Evolutionary conservation across 192 early-diverging fungal genomes (phyloP).

Genomic region (Podila horticola): DNA sequence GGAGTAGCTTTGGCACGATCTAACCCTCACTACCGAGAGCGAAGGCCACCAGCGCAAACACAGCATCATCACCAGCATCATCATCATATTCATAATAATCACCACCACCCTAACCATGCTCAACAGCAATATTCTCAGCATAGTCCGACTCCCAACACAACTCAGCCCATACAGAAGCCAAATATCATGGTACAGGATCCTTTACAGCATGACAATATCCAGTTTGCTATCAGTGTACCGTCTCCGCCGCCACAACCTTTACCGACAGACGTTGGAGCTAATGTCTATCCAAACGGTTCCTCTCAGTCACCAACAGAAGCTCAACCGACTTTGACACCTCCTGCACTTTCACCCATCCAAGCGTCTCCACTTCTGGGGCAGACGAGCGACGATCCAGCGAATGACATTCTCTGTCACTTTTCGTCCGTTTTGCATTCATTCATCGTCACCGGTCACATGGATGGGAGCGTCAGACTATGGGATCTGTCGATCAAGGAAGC

Average conservation of each 20-base stretch:
- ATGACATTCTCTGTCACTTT: constrained; percentile 55
- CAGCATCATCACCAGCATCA: neutral
- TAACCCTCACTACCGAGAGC: constrained; percentile 38
- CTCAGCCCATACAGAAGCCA: neutral
- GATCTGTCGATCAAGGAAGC: constrained; percentile 29
- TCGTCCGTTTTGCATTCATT: constrained; percentile 40
- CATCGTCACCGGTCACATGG: constrained; percentile 57
- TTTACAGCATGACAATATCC: constrained; percentile 11
- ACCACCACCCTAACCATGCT: neutral
- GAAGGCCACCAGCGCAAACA: neutral
- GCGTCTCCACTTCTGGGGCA: neutral
- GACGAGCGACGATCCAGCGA: constrained; percentile 11
- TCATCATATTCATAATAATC: neutral
- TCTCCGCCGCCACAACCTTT: neutral
- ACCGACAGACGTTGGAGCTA: too few relatives aligned
- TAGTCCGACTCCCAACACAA: too few relatives aligned
- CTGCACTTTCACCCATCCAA: too few relatives aligned
- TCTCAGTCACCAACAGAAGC: neutral
- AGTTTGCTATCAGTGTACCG: constrained; percentile 11
- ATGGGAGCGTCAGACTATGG: constrained; percentile 59
- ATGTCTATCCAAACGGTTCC: neutral
- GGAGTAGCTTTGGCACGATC: constrained; percentile 17
- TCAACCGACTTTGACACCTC: neutral
- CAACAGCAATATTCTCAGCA: neutral
- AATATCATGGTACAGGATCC: constrained; percentile 43